Evolutionary conservation across 441 rosid species (phyloP).

Genomic region (Eruca vesicaria): DNA sequence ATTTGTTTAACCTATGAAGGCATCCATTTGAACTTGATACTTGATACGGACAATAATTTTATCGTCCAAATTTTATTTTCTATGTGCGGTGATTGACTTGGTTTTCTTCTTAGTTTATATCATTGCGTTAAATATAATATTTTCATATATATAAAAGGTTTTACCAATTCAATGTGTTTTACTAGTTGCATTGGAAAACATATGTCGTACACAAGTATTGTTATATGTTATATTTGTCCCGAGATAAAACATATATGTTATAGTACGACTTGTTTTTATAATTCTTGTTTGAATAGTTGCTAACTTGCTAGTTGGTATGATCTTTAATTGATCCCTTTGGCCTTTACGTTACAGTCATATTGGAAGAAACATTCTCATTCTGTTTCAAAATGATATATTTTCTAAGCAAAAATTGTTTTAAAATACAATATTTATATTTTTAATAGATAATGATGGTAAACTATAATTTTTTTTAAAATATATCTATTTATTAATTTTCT

Average conservation of each 20-base stretch:
- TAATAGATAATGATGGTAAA: no score
- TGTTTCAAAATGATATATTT: no score
- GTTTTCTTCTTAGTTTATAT: not conserved
- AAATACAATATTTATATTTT: no score
- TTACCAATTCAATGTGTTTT: not conserved
- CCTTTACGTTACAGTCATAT: not conserved
- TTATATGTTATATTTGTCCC: not conserved
- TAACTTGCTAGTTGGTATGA: not conserved
- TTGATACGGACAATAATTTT: not conserved
- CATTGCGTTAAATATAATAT: not conserved
- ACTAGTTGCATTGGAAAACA: not conserved
- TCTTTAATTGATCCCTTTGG: not conserved
- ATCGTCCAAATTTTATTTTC: no score
- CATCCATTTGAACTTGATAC: not conserved
- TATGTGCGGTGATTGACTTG: no score
- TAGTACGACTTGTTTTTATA: not conserved
- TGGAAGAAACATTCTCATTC: not conserved
- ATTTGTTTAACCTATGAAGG: not conserved
- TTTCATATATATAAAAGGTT: not conserved
- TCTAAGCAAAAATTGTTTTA: no score
- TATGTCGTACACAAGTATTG: not conserved
- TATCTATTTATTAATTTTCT: no score
- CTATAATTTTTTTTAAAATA: no score
- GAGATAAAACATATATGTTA: not conserved
- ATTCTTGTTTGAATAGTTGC: not conserved